Evolutionary conservation across 2,329 filamentous ascomycete species (phyloP), one percentile per base, ranked within the genome.

Genomic region (Alternaria viburni): DNA sequence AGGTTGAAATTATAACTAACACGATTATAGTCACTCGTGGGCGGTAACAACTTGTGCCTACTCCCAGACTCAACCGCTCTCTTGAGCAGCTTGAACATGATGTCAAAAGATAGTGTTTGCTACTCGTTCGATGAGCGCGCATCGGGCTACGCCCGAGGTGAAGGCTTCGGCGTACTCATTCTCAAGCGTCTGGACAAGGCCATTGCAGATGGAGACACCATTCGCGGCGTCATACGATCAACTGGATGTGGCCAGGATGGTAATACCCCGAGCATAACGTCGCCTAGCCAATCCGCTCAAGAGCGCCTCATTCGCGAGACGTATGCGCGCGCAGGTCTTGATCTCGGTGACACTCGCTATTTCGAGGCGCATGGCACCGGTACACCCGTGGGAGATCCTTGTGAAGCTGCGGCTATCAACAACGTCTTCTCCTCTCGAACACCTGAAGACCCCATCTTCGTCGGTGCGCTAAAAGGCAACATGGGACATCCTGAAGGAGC

Each of bases 101-200:
- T 80, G 30, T 79, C 73, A 2, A 76, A 75, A 15, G 71, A 76
- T 23, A 75, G 78, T 15, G 65, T 58, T 6, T 74, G 65, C 10
- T 71, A 69, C 49, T 76, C 73, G 30, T 81, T 75, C 52, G 88
- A 89, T 67, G 73, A 81, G 15, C 81, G 82, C 1, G 89, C 87
- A 15, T 86, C 86, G 59, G 89, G 89, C 0, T 91, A 90, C 70
- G 87, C 85, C 0, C 82, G 88, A 28, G 88, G 88, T 1, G 89
- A 91, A 68, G 89, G 88, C 0, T 81, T 87, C 2, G 67, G 61
- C 0, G 66, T 69, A 7, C 30, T 79, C 2, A 32, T 78, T 9
- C 62, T 79, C 13, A 77, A 78, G 36, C 64, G 58, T 4, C 64
- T 71, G 13, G 56, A 56, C 5, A 36, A 57, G 9, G 69, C 69